These are phyloP conservation scores for Monosporascus sp. DNA, from an alignment of 2,329 filamentous ascomycete species.

Conservation along the genomic window DNA sequence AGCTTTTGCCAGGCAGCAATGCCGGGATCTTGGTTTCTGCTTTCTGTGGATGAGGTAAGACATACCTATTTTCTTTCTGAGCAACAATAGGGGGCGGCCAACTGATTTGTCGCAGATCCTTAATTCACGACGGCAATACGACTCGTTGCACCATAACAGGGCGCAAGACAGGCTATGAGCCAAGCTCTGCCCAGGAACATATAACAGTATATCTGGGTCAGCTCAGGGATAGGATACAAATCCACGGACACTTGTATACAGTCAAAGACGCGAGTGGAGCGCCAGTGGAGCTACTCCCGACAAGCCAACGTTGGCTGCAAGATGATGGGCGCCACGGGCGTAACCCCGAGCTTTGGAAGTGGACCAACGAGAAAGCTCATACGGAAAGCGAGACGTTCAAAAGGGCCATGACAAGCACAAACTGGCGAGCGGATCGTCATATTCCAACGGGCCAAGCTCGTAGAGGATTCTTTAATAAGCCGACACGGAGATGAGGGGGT, in stretches of 20 bases:
- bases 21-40: not conserved
- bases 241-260: not conserved
- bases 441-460: not conserved
- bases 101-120: not conserved
- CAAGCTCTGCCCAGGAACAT: not conserved
- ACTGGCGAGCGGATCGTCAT: not conserved
- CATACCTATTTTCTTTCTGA: not conserved
- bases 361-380: not conserved
- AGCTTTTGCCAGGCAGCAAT: not conserved
- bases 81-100: fast-evolving
- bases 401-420: not conserved
- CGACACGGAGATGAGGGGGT: not conserved
- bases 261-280: not conserved
- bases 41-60: not conserved
- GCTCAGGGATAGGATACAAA: not conserved
- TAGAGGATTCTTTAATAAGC: not conserved
- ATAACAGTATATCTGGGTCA: not conserved
- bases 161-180: not conserved
- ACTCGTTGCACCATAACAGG: not conserved
- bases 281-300: not conserved
- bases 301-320: not conserved
- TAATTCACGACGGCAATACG: not conserved
- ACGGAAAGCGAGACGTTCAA: not conserved
- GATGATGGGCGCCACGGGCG: not conserved
- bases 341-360: not conserved